Conservation (phyloP, 2,329 filamentous ascomycete species). For the Hirsutella thompsonii region DNA sequence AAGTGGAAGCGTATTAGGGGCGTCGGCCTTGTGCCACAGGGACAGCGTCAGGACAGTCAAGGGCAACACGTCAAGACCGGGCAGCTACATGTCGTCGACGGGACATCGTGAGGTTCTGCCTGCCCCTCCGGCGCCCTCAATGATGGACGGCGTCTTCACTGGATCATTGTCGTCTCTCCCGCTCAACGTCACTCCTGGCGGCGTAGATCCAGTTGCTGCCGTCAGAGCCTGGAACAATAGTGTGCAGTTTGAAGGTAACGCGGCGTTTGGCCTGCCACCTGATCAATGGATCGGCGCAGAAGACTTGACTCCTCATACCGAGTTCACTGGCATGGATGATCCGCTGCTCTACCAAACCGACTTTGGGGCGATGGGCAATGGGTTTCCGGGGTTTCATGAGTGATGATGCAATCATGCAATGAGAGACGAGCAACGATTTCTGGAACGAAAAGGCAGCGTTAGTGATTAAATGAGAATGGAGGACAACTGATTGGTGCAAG, state of each 20-base stretch:
- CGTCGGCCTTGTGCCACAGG: slow-evolving; percentile 10
- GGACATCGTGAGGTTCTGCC: slow-evolving; percentile 10
- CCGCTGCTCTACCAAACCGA: slow-evolving; percentile 12
- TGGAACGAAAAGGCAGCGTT: too few relatives aligned
- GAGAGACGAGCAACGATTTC: not conserved
- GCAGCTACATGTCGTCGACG: slow-evolving; percentile 13
- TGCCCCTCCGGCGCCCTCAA: slow-evolving; percentile 4
- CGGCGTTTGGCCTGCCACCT: slow-evolving; percentile 7
- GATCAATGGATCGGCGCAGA: slow-evolving; percentile 11
- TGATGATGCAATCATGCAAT: not conserved
- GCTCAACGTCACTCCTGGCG: slow-evolving; percentile 6
- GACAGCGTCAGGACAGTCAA: slow-evolving; percentile 19
- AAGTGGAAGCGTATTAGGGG: slow-evolving; percentile 17
- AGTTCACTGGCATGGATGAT: slow-evolving; percentile 7
- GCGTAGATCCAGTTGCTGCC: slow-evolving; percentile 4
- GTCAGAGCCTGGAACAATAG: slow-evolving; percentile 18
- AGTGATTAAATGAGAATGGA: too few relatives aligned
- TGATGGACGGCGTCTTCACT: slow-evolving; percentile 8
- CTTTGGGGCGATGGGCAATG: slow-evolving; percentile 9
- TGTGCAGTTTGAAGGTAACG: slow-evolving; percentile 11
- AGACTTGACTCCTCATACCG: slow-evolving; percentile 12
- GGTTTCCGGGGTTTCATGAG: slow-evolving; percentile 9
- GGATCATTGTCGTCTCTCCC: slow-evolving; percentile 6
- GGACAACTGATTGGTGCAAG: too few relatives aligned
- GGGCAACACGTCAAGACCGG: slow-evolving; percentile 5